Conservation (phyloP, 2,329 filamentous ascomycete species). For the Talaromyces sp. region DNA sequence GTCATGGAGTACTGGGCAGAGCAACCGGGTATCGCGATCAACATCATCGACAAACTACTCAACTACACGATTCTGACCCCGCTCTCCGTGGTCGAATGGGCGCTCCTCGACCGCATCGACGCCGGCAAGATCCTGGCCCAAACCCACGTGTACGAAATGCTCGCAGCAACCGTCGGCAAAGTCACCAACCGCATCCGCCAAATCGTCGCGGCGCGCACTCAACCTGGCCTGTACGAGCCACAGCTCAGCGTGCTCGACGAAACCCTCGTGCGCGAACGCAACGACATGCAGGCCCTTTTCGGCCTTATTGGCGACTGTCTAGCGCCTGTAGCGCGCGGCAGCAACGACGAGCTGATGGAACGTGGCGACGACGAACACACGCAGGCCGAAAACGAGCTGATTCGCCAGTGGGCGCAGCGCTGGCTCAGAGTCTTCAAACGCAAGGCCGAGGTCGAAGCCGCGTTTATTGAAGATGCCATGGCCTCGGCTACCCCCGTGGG, state of each 20-base stretch:
- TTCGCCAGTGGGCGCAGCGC: conserved; percentile 74
- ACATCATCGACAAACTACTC: conserved; percentile 91
- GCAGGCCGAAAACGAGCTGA: conserved; percentile 56
- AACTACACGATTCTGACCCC: conserved; percentile 95
- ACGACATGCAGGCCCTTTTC: conserved; percentile 75
- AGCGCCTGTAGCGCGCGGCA: conserved; percentile 65
- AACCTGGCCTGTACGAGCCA: conserved; percentile 49
- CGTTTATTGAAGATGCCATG: conserved; percentile 56
- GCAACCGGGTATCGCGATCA: conserved; percentile 85
- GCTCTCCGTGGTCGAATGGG: conserved; percentile 83
- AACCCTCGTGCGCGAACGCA: conserved; percentile 64
- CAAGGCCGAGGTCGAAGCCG: conserved; percentile 80
- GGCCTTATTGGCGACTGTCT: conserved; percentile 74
- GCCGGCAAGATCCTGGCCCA: conserved; percentile 66
- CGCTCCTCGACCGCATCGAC: conserved; percentile 62
- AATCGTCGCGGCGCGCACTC: conserved; percentile 62
- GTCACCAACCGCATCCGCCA: conserved; percentile 83
- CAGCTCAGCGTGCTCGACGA: conserved; percentile 60
- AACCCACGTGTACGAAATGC: conserved; percentile 81
- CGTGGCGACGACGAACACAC: conserved; percentile 44
- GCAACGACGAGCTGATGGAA: conserved; percentile 72
- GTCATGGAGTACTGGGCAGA: conserved; percentile 92
- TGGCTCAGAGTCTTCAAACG: conserved; percentile 84
- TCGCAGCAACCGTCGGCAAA: conserved; percentile 82
- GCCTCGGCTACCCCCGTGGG: conserved; percentile 43